Evolutionary conservation across 169 alveolate genomes (phyloP), one percentile per base, ranked within the genome.

Genomic region (Eimeria falciformis): DNA sequence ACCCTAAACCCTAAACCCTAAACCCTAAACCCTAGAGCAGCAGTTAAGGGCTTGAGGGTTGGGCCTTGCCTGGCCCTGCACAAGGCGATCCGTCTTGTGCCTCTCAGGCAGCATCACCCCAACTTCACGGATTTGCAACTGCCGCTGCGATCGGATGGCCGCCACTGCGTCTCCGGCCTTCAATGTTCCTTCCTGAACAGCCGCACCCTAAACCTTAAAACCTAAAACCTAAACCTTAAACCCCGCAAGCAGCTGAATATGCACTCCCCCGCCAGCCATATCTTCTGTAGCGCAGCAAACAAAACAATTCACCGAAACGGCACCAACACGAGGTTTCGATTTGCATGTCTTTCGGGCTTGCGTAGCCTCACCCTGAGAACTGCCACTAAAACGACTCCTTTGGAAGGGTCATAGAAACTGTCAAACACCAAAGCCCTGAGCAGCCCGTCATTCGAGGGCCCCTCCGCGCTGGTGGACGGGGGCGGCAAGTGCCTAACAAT

Each of bases 401-500:
- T 95, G 86, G 97, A 95, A n/a, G 95, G 94, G 62, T 96, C 97
- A 90, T 94, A 98, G 95, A 96, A 95, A 58, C 98, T 96, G 94
- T 98, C 99, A 94, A 98, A 97, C 25, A 98, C 95, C 47, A 98
- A 96, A 17, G 98, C 98, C 89, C 97, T 95, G 27, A 97, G 95
- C 12, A 97, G 97, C n/a, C 95, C 94, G 33, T 46, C 58, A 7
- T 40, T 40, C 3, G 62, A 46, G 40, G 40, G 40, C 0, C 71
- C 82, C 56, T n/a, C 82, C 62, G 89, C 65, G 73, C 90, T 89
- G 11, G 84, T 95, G 46, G 91, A 29, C 18, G 99, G 99, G 25
- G 97, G 97, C 33, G 97, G 97, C 33, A 98, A 81, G 79, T 91
- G 93, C 46, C 90, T 94, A 3, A 97, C 96, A 6, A 97, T 95